Percentiles rank a stretch among this genome's conserved stretches.
Conservation (phyloP, 2,329 filamentous ascomycete genomes). For the Polytolypa hystricis region DNA sequence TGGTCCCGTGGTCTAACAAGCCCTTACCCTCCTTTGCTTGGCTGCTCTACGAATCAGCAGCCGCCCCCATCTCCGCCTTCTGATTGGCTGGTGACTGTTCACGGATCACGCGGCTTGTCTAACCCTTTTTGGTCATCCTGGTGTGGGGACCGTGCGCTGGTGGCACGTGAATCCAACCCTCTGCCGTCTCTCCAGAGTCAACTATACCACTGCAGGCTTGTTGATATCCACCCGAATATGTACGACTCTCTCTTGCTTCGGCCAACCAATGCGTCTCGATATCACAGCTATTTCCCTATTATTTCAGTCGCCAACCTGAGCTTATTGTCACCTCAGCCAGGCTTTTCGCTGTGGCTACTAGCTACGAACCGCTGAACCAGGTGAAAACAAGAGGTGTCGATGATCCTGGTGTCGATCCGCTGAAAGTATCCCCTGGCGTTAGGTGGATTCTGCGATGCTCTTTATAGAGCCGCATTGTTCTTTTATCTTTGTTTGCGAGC, state of each 20-base stretch:
- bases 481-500: too few species aligned
- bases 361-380: neutral
- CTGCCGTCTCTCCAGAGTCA: neutral
- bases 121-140: neutral
- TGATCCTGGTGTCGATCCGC: too few species aligned
- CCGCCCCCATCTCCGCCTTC: conserved; percentile 1
- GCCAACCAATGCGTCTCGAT: too few species aligned
- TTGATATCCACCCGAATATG: too few species aligned
- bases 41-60: conserved; percentile 7
- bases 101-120: neutral
- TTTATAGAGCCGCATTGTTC: too few species aligned
- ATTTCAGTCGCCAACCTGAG: neutral
- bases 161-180: neutral
- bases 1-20: conserved; percentile 10
- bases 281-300: neutral
- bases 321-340: neutral
- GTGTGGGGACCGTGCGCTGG: neutral
- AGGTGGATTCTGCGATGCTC: too few species aligned
- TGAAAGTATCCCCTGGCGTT: too few species aligned
- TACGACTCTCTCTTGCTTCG: too few species aligned
- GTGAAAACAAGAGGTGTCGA: too few species aligned
- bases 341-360: neutral
- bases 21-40: conserved; percentile 2
- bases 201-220: neutral
- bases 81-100: neutral